Conservation (phyloP, 805 yeast species). For the Lipomyces spencermartinsiae region DNA sequence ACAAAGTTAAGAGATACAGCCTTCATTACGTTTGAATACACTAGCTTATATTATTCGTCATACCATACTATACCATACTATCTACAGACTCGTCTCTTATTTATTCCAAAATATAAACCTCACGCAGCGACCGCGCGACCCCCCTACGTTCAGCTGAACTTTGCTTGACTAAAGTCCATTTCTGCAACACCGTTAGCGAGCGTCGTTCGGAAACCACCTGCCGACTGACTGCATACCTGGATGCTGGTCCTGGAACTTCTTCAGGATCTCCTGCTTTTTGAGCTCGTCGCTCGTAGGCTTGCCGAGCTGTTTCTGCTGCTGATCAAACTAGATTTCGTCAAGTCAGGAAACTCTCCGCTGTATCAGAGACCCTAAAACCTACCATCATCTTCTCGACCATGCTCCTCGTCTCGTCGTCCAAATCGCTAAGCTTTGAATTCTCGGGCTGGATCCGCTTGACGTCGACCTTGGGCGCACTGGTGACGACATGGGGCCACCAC, state of each 20-base stretch:
- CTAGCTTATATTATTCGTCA: not conserved
- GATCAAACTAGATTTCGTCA: constrained; percentile 46
- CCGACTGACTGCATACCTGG: constrained; percentile 45
- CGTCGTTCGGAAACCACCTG: constrained; percentile 10
- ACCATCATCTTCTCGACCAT: constrained; percentile 57
- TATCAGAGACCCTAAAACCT: not conserved
- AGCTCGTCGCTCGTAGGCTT: constrained; percentile 50
- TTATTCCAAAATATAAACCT: not conserved
- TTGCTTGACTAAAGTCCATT: constrained; percentile 50
- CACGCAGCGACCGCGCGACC: not conserved
- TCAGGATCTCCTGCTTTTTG: constrained; percentile 46
- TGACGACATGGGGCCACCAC: constrained; percentile 58
- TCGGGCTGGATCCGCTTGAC: constrained; percentile 52
- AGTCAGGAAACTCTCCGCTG: not conserved
- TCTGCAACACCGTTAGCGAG: constrained; percentile 29
- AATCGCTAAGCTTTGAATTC: constrained; percentile 49
- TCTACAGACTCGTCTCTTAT: not conserved
- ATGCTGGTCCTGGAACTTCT: constrained; percentile 51
- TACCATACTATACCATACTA: not conserved
- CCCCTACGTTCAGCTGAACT: constrained; percentile 32
- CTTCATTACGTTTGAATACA: not conserved
- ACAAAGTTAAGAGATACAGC: not conserved
- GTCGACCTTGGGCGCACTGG: constrained; percentile 52
- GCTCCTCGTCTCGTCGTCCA: constrained; percentile 52
- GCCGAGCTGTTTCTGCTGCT: constrained; percentile 51